These are phyloP conservation scores for Apiotrichum laibachii DNA, from an alignment of 1,284 basidiomycete genomes.

Conservation along the genomic window DNA sequence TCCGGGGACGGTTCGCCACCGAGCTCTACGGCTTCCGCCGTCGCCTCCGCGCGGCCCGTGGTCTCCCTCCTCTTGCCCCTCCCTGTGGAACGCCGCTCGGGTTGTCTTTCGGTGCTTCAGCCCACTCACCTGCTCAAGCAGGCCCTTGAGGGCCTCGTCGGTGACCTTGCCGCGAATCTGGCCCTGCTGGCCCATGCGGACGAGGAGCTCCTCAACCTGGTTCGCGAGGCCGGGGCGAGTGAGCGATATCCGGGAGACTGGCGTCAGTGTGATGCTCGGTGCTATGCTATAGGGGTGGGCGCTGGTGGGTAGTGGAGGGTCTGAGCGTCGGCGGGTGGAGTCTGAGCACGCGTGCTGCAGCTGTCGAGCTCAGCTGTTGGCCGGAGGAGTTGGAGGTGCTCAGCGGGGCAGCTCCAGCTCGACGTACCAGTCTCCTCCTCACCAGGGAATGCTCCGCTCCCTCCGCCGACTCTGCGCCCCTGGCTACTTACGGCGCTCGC, in stretches of 20 bases:
- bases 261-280: neutral
- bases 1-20: no score
- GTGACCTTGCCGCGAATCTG: constrained; percentile 81
- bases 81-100: no score
- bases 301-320: neutral
- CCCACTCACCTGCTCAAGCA: constrained; percentile 78
- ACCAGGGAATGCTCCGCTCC: neutral
- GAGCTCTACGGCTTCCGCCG: no score
- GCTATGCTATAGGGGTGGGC: neutral
- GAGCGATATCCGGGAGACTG: constrained; percentile 86
- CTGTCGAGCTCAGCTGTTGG: no score
- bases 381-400: no score
- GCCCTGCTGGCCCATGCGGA: constrained; percentile 90
- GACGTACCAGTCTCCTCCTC: no score
- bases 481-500: constrained; percentile 76
- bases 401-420: no score
- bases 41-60: no score
- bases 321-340: neutral
- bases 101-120: neutral
- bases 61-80: no score
- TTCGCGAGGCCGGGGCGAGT: constrained; percentile 84
- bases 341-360: neutral
- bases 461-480: neutral
- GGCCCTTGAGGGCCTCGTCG: constrained; percentile 83
- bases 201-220: constrained; percentile 79